phyloP scores from a whole-genome alignment of 106 monocot species.

The Hemerocallis citrina region DNA sequence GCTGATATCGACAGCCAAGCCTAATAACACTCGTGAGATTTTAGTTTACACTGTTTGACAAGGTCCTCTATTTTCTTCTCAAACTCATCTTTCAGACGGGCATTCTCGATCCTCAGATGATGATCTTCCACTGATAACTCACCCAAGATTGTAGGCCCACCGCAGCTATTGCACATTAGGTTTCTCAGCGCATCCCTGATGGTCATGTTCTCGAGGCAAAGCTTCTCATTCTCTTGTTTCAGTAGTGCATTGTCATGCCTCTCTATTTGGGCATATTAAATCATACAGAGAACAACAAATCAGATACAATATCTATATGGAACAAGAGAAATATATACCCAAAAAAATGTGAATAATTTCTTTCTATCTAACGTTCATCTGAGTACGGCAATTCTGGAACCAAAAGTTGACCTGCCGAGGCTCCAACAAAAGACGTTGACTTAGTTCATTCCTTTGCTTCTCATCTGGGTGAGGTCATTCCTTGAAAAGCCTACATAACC shows the following conservation, averaged over 20 bases:
- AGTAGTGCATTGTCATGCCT: constrained; percentile 76
- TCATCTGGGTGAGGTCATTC: constrained; percentile 98
- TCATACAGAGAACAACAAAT: background rate
- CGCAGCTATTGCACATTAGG: constrained; percentile 67
- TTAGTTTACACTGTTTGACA: constrained; percentile 41
- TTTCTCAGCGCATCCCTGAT: constrained; percentile 72
- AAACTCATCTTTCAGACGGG: constrained; percentile 72
- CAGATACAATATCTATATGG: background rate
- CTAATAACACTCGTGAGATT: constrained; percentile 70
- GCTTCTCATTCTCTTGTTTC: constrained; percentile 82
- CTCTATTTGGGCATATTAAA: constrained; percentile 64
- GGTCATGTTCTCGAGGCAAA: constrained; percentile 65
- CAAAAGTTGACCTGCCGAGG: constrained; percentile 99
- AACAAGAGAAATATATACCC: no score
- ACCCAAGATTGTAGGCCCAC: constrained; percentile 63
- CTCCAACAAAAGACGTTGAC: constrained; percentile 85
- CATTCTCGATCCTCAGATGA: constrained; percentile 78
- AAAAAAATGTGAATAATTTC: background rate
- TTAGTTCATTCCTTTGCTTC: constrained; percentile 86
- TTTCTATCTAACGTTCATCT: constrained; percentile 63
- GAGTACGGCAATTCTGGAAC: constrained; percentile 98
- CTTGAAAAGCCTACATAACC: constrained; percentile 66
- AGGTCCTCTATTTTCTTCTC: constrained; percentile 73
- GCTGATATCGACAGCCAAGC: constrained; percentile 65
- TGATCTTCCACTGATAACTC: constrained; percentile 68